Evolutionary conservation across 2,329 filamentous ascomycete species (phyloP).

Genomic region (Sarocladium kiliense): DNA sequence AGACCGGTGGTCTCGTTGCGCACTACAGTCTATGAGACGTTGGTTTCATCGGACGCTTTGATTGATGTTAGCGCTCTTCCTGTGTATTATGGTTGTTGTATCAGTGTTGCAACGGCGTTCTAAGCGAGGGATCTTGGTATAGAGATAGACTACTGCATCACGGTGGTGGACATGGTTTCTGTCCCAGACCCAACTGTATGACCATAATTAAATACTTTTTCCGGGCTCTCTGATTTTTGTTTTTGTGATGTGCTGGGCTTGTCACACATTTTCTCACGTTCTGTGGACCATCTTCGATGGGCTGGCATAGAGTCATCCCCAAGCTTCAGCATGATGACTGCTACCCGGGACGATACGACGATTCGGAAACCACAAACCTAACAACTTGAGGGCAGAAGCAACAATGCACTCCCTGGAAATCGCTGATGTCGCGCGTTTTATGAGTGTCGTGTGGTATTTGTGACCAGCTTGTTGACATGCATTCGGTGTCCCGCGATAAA

Average conservation of each 20-base stretch:
- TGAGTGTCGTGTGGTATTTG: no score
- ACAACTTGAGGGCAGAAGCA: no score
- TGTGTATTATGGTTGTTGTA: neutral
- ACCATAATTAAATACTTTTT: neutral
- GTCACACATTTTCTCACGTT: no score
- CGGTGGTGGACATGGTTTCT: neutral
- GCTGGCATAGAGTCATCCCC: no score
- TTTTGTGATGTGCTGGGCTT: neutral
- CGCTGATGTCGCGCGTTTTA: no score
- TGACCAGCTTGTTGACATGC: no score
- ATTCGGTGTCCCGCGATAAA: no score
- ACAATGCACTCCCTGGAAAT: no score
- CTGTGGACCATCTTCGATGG: no score
- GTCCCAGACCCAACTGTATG: neutral
- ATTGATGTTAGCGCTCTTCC: neutral
- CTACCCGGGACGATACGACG: no score
- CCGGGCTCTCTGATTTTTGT: neutral
- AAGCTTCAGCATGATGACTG: no score
- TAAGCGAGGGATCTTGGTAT: neutral
- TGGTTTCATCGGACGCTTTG: neutral
- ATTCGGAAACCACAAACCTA: no score
- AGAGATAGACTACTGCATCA: slow-evolving; percentile 1
- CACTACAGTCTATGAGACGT: neutral
- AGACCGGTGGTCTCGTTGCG: neutral
- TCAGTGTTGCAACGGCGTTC: neutral